phyloP scores from a whole-genome alignment of 768 basidiomycete genomes.

The Boletus barrowsii region DNA sequence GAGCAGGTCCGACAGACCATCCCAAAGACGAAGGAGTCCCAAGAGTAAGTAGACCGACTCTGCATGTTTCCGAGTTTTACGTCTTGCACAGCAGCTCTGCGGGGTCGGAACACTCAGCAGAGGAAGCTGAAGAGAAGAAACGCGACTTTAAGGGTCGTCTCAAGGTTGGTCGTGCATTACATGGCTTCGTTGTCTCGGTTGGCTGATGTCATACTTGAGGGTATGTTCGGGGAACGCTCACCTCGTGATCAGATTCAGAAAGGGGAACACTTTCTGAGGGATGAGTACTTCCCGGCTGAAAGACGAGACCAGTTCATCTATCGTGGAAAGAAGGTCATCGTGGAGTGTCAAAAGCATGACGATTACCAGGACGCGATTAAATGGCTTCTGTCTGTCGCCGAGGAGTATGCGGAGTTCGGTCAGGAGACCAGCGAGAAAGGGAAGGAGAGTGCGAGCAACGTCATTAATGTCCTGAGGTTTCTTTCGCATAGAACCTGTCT shows the following conservation, averaged over 20 bases:
- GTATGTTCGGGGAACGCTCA: constrained; percentile 50
- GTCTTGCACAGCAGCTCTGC: constrained; percentile 20
- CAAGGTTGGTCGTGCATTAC: constrained; percentile 20
- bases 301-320: constrained; percentile 91
- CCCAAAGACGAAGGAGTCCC: background rate
- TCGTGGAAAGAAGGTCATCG: constrained; percentile 87
- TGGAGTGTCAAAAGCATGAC: constrained; percentile 90
- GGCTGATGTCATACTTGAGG: constrained; percentile 26
- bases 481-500: constrained; percentile 10
- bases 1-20: constrained; percentile 10
- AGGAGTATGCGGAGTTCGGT: constrained; percentile 60
- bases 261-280: constrained; percentile 64
- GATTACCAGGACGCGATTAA: constrained; percentile 80
- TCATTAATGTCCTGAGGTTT: constrained; percentile 11
- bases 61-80: background rate
- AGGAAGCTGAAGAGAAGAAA: constrained; percentile 37
- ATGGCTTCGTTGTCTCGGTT: background rate
- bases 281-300: constrained; percentile 89
- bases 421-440: constrained; percentile 35
- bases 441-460: constrained; percentile 23
- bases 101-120: constrained; percentile 11
- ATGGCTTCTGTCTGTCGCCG: constrained; percentile 67
- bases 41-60: constrained; percentile 12
- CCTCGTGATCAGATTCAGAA: constrained; percentile 65
- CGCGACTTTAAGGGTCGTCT: constrained; percentile 29